A percentile compares a stretch with the other conserved stretches of the same genome.
Conservation (phyloP, 768 basidiomycete genomes). For the Cystoderma amianthinum region DNA sequence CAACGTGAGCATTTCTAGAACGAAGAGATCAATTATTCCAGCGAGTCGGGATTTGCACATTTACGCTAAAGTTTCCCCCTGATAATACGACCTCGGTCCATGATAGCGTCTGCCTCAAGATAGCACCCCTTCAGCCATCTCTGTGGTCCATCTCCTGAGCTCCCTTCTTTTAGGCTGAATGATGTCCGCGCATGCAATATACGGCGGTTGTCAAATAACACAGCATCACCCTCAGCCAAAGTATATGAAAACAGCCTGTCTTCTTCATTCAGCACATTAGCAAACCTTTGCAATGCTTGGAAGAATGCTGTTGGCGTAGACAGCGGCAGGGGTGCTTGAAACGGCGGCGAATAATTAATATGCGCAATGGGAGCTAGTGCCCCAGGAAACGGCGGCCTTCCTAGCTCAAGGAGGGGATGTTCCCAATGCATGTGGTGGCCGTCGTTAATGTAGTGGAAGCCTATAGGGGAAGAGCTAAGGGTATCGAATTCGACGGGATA, state of each 20-base stretch:
- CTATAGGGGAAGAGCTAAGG: slow-evolving; percentile 61
- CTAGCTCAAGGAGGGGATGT: slow-evolving; percentile 74
- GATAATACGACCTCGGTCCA: too few relatives aligned
- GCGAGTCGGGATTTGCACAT: too few relatives aligned
- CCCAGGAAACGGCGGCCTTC: slow-evolving; percentile 10
- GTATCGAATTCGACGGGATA: slow-evolving; percentile 47
- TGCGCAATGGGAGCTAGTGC: slow-evolving; percentile 37
- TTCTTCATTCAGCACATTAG: slow-evolving; percentile 45
- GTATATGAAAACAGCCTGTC: slow-evolving; percentile 52
- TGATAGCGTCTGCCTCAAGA: slow-evolving; percentile 58
- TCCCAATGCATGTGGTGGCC: slow-evolving; percentile 70
- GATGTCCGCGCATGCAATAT: slow-evolving; percentile 83
- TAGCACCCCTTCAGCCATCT: slow-evolving; percentile 92
- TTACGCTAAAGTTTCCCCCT: too few relatives aligned
- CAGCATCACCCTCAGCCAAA: slow-evolving; percentile 77
- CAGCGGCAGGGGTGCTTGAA: slow-evolving; percentile 74
- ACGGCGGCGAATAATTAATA: slow-evolving; percentile 92
- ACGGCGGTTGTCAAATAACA: slow-evolving; percentile 88
- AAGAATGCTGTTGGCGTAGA: slow-evolving; percentile 53
- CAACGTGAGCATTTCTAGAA: too few relatives aligned
- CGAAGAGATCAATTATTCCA: too few relatives aligned
- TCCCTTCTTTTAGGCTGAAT: slow-evolving; percentile 42
- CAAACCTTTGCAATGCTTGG: slow-evolving; percentile 55
- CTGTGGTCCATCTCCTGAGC: slow-evolving; percentile 33
- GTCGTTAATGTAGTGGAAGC: slow-evolving; percentile 89